A percentile compares a stretch with the other conserved stretches of the same genome.
These are phyloP conservation scores for Populus simonii DNA, from an alignment of 345 rosid genomes.

Conservation along the genomic window DNA sequence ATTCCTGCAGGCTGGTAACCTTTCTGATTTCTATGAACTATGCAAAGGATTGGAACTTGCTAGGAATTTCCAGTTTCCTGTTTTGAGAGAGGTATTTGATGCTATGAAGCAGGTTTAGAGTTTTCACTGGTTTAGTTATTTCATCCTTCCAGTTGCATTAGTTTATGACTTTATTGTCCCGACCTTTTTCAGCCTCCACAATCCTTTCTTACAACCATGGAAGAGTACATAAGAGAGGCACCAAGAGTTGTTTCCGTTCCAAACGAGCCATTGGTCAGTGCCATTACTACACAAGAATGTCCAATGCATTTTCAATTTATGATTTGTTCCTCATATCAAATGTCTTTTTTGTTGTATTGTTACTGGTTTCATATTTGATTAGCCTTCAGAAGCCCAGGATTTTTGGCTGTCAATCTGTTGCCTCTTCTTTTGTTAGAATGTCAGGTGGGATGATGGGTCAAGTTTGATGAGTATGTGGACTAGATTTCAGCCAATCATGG, in stretches of 20 bases:
- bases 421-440: not conserved
- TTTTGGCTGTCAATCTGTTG: not conserved
- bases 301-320: not conserved
- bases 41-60: slow-evolving; percentile 98
- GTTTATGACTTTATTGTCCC: slow-evolving; percentile 4
- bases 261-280: slow-evolving; percentile 68
- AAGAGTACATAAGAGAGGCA: slow-evolving; percentile 95
- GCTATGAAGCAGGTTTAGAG: not conserved
- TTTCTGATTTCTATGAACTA: slow-evolving; percentile 87
- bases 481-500: not conserved
- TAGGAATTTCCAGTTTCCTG: slow-evolving; percentile 95
- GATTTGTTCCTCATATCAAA: not conserved
- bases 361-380: not conserved
- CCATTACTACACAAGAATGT: not conserved
- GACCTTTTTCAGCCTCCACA: slow-evolving; percentile 74
- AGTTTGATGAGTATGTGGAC: not conserved
- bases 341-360: too few species aligned
- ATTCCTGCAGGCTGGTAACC: slow-evolving; percentile 71
- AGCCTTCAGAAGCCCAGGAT: not conserved
- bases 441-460: not conserved
- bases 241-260: slow-evolving; percentile 81
- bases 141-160: not conserved
- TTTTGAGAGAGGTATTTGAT: slow-evolving; percentile 73
- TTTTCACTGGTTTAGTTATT: slow-evolving; percentile 6
- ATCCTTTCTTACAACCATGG: slow-evolving; percentile 91